Percentiles rank a stretch among this genome's conserved stretches.
phyloP scores from a whole-genome alignment of 306 rosid species.

The Fragaria nilgerrensis region DNA sequence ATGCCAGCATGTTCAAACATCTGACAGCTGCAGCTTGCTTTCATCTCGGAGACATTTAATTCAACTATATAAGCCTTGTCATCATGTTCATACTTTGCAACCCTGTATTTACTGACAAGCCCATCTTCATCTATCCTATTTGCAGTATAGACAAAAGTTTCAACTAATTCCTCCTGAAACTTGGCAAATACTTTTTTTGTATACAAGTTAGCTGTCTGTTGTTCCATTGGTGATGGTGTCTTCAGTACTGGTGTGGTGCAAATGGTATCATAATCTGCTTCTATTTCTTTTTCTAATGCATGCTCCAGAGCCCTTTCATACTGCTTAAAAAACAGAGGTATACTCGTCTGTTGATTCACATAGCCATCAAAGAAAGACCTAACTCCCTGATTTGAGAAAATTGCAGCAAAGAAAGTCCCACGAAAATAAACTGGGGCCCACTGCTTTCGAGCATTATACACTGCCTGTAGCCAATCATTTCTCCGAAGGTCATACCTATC shows the following conservation, averaged over 20 bases:
- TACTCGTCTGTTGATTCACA: slow-evolving; percentile 69
- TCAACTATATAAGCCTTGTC: slow-evolving; percentile 61
- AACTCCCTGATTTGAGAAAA: slow-evolving; percentile 52
- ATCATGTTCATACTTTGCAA: slow-evolving; percentile 71
- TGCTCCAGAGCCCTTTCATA: slow-evolving; percentile 65
- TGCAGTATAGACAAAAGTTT: slow-evolving; percentile 75
- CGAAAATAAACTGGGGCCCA: slow-evolving; percentile 88
- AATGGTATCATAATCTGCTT: slow-evolving; percentile 64
- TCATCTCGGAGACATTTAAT: slow-evolving; percentile 47
- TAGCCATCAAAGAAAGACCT: slow-evolving; percentile 68
- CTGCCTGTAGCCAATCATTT: slow-evolving; percentile 82
- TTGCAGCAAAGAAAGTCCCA: slow-evolving; percentile 66
- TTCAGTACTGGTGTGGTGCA: slow-evolving; percentile 60
- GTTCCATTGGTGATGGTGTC: slow-evolving; percentile 89
- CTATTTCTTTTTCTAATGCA: slow-evolving; percentile 67
- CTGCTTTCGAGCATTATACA: slow-evolving; percentile 71
- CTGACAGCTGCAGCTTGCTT: slow-evolving; percentile 73
- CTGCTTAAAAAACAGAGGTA: slow-evolving; percentile 67
- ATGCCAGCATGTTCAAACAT: slow-evolving; percentile 80
- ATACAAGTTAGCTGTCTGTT: slow-evolving; percentile 67
- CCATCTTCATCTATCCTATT: slow-evolving; percentile 56
- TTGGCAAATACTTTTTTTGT: slow-evolving; percentile 63
- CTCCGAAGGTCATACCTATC: slow-evolving; percentile 51
- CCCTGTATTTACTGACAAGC: slow-evolving; percentile 55
- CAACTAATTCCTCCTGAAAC: slow-evolving; percentile 79